A percentile compares a stretch with the other conserved stretches of the same genome.
Conservation (phyloP, 495 filamentous ascomycete species). For the Daldinia caldariorum region DNA sequence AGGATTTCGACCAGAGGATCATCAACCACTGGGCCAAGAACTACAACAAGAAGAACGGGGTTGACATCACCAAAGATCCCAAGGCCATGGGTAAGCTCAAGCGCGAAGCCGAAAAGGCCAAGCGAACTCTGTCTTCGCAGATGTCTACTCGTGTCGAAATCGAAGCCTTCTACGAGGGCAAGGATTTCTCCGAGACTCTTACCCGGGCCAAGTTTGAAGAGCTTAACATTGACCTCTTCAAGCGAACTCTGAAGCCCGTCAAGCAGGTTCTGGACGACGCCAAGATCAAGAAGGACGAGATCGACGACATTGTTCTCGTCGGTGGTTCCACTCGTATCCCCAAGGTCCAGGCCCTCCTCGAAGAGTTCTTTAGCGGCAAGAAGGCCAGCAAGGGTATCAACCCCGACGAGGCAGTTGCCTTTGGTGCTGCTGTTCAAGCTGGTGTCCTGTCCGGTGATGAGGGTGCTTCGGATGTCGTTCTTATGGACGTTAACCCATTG, state of each 20-base stretch:
- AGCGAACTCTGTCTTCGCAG: conserved; percentile 97
- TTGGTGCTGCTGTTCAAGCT: conserved; percentile 96
- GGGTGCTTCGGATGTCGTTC: conserved; percentile 78
- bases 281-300: conserved; percentile 86
- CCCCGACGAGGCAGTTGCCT: conserved; percentile 97
- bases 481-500: conserved; percentile 98
- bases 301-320: conserved; percentile 90
- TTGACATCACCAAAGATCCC: conserved; percentile 90
- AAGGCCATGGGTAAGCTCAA: conserved; percentile 99
- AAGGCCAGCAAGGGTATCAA: conserved; percentile 98
- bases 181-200: conserved; percentile 98
- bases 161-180: conserved; percentile 94
- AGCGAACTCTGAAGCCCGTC: conserved; percentile 98
- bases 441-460: conserved; percentile 92
- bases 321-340: conserved; percentile 97
- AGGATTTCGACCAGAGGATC: conserved; percentile 98
- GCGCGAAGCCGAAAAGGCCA: conserved; percentile 99
- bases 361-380: conserved; percentile 96
- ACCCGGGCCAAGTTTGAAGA: conserved; percentile 99
- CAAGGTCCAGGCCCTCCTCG: conserved; percentile 92
- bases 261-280: conserved; percentile 96
- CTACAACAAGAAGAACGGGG: conserved; percentile 98
- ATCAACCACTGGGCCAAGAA: conserved; percentile 97
- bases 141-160: conserved; percentile 99
- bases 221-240: conserved; percentile 98